Base-by-base conservation (phyloP, 2,329 filamentous ascomycete genomes). In the Pseudocercospora pini-densiflorae region DNA sequence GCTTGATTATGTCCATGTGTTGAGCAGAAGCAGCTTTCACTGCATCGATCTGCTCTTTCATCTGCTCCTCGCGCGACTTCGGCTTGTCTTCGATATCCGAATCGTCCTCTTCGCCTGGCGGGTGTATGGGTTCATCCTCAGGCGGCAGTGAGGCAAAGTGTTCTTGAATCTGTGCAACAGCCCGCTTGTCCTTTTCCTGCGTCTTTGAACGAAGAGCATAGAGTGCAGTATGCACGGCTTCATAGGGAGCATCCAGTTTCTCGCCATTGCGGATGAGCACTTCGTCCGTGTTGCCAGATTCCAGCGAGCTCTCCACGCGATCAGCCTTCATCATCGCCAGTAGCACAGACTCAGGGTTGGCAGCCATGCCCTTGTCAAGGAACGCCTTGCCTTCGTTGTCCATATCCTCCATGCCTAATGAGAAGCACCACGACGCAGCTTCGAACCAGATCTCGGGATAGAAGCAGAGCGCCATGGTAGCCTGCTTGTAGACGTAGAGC, bases 371-470 rank as follows among this genome's bases (percentile, higher is more conserved):
- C 68, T 95, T 89, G 23, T 88, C 85, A 24, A 99, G 83, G 73
- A 98, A 92, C 9, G 92, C 88, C 24, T 90, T 88, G 10, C 93
- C 93, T 66, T 93, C 90, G 14, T 51, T 54, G 3, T 57, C 70
- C 55, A 74, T 61, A 53, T 88, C 81, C 43, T 87, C 85, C 71
- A 94, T 81, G 53, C 87, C 87, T 73, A 95, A 93, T 62, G 90
- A 87, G 74, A 93, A 93, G 78, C 92, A 97, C 88, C 94, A 98
- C 71, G 97, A 92, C 0, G 94, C 92, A 9, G 93, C 94, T 67
- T 97, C 93, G 59, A 93, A 94, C 95, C 95, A 99, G 72, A 97
- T 89, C 77, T 97, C 92, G 3, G 95, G 94, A 88, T 94, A 95
- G 80, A 98, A 99, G 59, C 94, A 89, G 63, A 99, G 82, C 3